phyloP scores from a whole-genome alignment of 2,329 filamentous ascomycete genomes.

The Epichloe festucae region DNA sequence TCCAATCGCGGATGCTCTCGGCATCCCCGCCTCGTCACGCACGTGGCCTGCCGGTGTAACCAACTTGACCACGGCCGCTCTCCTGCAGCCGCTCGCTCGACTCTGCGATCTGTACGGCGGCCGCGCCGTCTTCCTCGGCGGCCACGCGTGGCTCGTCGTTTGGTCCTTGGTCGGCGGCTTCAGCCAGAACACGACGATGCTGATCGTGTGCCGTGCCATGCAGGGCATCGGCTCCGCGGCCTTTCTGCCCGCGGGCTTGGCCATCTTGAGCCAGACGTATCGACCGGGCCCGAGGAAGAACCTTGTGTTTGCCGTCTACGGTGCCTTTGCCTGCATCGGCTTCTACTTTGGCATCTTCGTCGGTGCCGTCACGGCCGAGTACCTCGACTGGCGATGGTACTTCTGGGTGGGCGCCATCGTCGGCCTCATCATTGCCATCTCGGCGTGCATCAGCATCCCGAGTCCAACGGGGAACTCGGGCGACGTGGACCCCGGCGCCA shows the following conservation, averaged over 20 bases:
- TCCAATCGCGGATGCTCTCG: conserved; percentile 44
- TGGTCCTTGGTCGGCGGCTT: conserved; percentile 63
- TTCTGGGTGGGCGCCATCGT: conserved; percentile 49
- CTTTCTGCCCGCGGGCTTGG: conserved; percentile 54
- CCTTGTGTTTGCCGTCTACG: conserved; percentile 47
- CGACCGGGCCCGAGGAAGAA: conserved; percentile 62
- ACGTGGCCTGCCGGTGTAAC: conserved; percentile 55
- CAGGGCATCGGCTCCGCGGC: conserved; percentile 64
- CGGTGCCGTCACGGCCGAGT: conserved; percentile 49
- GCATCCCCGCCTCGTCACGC: conserved; percentile 46
- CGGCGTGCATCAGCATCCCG: conserved; percentile 28
- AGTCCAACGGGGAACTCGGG: conserved; percentile 12
- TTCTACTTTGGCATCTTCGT: conserved; percentile 57
- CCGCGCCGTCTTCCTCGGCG: conserved; percentile 44
- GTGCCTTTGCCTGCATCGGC: conserved; percentile 43
- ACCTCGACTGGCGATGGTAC: conserved; percentile 53
- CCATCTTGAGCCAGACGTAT: conserved; percentile 57
- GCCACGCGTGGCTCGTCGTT: conserved; percentile 49
- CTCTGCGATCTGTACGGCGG: conserved; percentile 51
- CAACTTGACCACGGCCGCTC: conserved; percentile 41
- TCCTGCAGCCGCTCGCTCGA: conserved; percentile 51
- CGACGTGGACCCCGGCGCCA: conserved; percentile 12
- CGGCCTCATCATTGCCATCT: conserved; percentile 32
- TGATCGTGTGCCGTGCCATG: conserved; percentile 60
- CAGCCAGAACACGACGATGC: conserved; percentile 52